Conservation (phyloP, 768 basidiomycete genomes). For the Coprinopsis strossmayeri region DNA sequence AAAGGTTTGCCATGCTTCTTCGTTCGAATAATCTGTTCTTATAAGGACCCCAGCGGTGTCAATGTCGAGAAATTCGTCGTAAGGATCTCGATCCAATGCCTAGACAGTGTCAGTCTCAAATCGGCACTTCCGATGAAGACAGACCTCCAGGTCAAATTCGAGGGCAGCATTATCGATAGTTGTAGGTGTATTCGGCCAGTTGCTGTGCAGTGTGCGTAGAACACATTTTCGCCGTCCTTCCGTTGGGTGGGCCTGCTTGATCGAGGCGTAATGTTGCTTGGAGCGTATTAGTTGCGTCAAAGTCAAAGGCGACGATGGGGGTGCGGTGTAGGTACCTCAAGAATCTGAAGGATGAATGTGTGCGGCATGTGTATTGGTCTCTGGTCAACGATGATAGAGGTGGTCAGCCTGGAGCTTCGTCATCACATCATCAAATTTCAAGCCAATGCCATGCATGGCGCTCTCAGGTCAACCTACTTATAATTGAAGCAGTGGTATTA, state of each 20-base stretch:
- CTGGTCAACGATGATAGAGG: not conserved
- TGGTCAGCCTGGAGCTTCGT: too few relatives aligned
- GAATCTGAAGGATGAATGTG: not conserved
- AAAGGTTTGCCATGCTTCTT: constrained; percentile 60
- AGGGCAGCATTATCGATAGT: not conserved
- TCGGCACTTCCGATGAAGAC: not conserved
- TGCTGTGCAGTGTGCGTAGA: not conserved
- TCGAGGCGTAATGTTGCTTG: constrained; percentile 1
- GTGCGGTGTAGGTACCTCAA: not conserved
- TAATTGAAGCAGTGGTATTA: not conserved
- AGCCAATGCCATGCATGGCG: too few relatives aligned
- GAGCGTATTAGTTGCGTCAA: not conserved
- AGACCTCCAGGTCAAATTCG: constrained; percentile 3
- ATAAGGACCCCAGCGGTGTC: constrained; percentile 55
- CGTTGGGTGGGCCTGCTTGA: not conserved
- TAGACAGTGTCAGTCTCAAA: constrained; percentile 5
- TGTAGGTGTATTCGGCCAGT: constrained; percentile 2
- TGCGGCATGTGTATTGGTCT: constrained; percentile 1
- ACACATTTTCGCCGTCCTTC: not conserved
- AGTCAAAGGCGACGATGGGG: too few relatives aligned
- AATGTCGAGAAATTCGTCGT: constrained; percentile 37
- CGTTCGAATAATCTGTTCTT: constrained; percentile 69
- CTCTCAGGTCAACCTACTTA: too few relatives aligned
- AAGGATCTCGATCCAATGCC: constrained; percentile 42
- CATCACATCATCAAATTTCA: not conserved